Evolutionary conservation across 1,284 basidiomycete species (phyloP).

Genomic region (Rhodotorula sp.): DNA sequence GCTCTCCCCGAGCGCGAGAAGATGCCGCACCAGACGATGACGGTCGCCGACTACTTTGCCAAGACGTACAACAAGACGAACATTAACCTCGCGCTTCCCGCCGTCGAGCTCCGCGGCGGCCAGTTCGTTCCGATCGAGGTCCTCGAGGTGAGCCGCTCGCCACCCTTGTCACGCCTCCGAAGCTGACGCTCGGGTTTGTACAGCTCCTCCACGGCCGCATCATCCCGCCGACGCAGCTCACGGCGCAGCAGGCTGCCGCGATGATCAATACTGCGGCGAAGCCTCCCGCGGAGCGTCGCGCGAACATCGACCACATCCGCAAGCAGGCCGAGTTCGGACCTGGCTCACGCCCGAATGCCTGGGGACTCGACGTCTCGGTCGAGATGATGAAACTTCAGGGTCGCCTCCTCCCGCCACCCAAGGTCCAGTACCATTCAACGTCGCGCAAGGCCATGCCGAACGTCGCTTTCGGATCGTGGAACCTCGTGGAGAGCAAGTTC

Average conservation of each 20-base stretch:
- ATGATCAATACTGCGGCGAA: constrained; percentile 52
- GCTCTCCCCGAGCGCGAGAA: constrained; percentile 1
- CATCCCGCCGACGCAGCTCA: constrained; percentile 42
- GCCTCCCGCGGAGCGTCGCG: constrained; percentile 46
- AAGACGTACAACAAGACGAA: constrained; percentile 47
- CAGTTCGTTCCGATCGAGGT: constrained; percentile 28
- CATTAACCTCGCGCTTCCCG: constrained; percentile 47
- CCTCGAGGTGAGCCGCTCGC: constrained; percentile 16
- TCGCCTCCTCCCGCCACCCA: constrained; percentile 47
- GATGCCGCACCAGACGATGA: constrained; percentile 29
- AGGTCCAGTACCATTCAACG: constrained; percentile 45
- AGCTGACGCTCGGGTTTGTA: neutral
- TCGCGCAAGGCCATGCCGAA: constrained; percentile 43
- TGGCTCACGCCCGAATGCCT: constrained; percentile 45
- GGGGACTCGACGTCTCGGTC: constrained; percentile 50
- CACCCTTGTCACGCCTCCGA: too few relatives aligned
- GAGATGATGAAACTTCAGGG: constrained; percentile 47
- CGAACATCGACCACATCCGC: constrained; percentile 41
- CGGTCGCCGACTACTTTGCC: constrained; percentile 49
- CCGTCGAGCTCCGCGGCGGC: constrained; percentile 39
- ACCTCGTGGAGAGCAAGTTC: constrained; percentile 43
- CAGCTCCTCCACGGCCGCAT: constrained; percentile 34
- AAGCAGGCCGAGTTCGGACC: constrained; percentile 40
- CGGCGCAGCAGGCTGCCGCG: constrained; percentile 17
- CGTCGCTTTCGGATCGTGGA: constrained; percentile 23